These are phyloP conservation scores for Dendryphion nanum DNA, from an alignment of 2,329 filamentous ascomycete genomes.

Conservation along the genomic window DNA sequence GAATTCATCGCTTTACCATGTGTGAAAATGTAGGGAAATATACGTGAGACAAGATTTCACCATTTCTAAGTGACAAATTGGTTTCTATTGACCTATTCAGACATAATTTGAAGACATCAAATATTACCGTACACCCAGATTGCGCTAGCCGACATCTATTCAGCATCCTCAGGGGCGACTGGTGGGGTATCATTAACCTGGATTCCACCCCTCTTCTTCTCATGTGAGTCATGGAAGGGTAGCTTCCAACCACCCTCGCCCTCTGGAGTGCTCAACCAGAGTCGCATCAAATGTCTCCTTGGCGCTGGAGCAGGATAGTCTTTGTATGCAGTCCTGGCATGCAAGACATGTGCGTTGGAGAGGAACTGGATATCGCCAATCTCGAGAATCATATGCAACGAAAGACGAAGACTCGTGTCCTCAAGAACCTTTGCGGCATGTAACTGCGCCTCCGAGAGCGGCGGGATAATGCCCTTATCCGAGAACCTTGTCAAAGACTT, in stretches of 20 bases:
- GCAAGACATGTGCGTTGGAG: conserved; percentile 75
- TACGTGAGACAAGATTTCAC: no score
- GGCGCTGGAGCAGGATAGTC: conserved; percentile 68
- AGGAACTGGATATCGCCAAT: conserved; percentile 88
- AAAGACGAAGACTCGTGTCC: conserved; percentile 68
- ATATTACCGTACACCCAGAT: no score
- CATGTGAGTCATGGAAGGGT: conserved; percentile 75
- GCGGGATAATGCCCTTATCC: conserved; percentile 68
- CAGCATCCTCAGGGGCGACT: conserved; percentile 72
- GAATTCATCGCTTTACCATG: no score
- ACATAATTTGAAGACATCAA: no score
- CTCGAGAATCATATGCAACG: conserved; percentile 82
- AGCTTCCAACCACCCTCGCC: conserved; percentile 80
- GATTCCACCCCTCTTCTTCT: conserved; percentile 86
- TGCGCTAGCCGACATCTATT: conserved; percentile 54
- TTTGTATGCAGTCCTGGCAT: conserved; percentile 77
- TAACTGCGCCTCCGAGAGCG: conserved; percentile 66
- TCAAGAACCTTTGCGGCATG: conserved; percentile 71
- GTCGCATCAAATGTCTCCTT: conserved; percentile 73
- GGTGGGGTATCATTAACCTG: conserved; percentile 81
- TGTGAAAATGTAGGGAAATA: no score
- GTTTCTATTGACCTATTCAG: no score
- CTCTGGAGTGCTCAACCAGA: conserved; percentile 83
- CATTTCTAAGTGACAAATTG: no score
- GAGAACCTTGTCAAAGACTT: conserved; percentile 73